Evolutionary conservation across 805 yeast species (phyloP).

Genomic region (Myxozyma lipomycoides): DNA sequence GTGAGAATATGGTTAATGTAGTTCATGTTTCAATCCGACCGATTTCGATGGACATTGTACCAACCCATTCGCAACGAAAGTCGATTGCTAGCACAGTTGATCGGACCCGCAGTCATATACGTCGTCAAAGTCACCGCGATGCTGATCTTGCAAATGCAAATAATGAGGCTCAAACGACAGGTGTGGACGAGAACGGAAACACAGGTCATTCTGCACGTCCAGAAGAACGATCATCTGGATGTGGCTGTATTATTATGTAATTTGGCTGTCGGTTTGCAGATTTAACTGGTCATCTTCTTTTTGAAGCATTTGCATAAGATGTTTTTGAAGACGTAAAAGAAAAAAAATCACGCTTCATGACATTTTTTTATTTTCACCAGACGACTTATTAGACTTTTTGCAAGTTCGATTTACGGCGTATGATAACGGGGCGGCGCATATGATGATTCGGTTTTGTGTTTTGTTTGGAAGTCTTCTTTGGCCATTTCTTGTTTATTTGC

Average conservation of each 20-base stretch:
- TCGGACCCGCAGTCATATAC: constrained; percentile 1
- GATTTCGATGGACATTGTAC: constrained; percentile 11
- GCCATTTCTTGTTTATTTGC: too few species aligned
- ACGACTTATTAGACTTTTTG: too few species aligned
- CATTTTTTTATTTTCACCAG: too few species aligned
- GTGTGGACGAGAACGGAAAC: not conserved
- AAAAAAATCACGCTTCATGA: too few species aligned
- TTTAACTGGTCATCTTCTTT: too few species aligned
- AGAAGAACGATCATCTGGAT: constrained; percentile 5
- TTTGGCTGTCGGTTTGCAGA: too few species aligned
- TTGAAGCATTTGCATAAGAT: too few species aligned
- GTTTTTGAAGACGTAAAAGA: too few species aligned
- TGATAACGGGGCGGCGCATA: too few species aligned
- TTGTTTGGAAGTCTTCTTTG: too few species aligned
- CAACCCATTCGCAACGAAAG: not conserved
- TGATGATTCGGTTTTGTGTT: too few species aligned
- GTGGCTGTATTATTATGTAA: constrained; percentile 20
- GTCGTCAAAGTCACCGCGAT: not conserved
- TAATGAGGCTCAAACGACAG: not conserved
- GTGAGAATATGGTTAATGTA: constrained; percentile 19
- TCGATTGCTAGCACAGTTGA: constrained; percentile 1
- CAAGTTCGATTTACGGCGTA: too few species aligned
- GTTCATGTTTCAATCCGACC: constrained; percentile 26
- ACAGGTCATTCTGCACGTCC: not conserved
- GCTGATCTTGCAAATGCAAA: not conserved